Evolutionary conservation across 2,329 filamentous ascomycete genomes (phyloP), one percentile per base, ranked within the genome.

Genomic region (Calcarisporium arbuscula): DNA sequence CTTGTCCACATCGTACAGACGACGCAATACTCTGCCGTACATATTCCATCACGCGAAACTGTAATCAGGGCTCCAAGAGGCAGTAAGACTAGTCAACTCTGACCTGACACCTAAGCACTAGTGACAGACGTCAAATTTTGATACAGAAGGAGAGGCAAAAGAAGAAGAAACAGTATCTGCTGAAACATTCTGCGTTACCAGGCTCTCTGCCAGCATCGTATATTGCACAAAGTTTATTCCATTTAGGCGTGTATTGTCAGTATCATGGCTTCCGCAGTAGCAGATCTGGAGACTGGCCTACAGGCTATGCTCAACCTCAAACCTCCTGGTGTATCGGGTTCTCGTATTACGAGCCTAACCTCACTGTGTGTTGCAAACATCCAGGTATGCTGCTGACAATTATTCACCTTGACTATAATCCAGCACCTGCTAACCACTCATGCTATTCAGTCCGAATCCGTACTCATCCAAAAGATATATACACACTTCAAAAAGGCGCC

Each of bases 401-500:
- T 11, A 16, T 17, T 23, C 19, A 5, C 21, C 16, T 14, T 25
- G 22, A 12, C 8, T 12, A 19, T 12, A n/a, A 11, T 30, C 34
- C 35, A 22, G 27, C 39, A 36, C 27, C 15, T 34, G 35, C 50
- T 54, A 43, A 55, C 39, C 15, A 19, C 14, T 26, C 28, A 14
- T 26, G 6, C 19, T 38, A 28, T 35, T 25, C 45, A 95, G 92
- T 90, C 85, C 64, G 90, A 96, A 68, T 92, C 87, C 35, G 80
- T 89, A 51, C 80, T 98, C 56, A 86, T 96, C 52, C 88, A 95
- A 62, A 95, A 94, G 62, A 83, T 98, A 55, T 95, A 85, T 67
- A 94, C 89, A 47, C 89, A 95, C 57, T 94, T 96, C 74, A 95
- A 94, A 65, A 94, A 92, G 65, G 82, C 89, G 49, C 86, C 87